Base-by-base conservation (phyloP, 805 yeast genomes). In the Kodamaea nitidulidarum region DNA sequence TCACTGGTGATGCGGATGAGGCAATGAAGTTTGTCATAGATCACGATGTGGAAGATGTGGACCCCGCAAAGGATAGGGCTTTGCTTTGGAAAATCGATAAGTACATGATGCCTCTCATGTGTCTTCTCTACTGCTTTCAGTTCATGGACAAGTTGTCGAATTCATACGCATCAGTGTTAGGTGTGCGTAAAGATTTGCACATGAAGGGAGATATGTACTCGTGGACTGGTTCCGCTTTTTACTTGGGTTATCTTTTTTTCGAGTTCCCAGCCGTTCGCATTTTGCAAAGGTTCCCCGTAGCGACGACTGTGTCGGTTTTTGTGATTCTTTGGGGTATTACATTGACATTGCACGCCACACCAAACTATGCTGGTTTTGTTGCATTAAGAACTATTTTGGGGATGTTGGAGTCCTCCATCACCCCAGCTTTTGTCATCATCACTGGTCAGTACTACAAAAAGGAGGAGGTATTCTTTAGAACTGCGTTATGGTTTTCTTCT, bases 311-410 rank as follows among this genome's bases (percentile, higher is more conserved):
- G 4, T 62, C 76, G 8, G 44, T 57, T 1, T 70, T 72, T 42
- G 71, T 81, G 27, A 50, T 78, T n/a, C 30, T 75, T 0, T 83
- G 90, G 88, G 88, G 88, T 15, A 41, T 51, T 54, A 54, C 78
- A n/a, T 58, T 79, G 26, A 63, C 75, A 25, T 61, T 76, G 15
- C 78, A 74, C 45, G 70, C 83, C 2, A 74, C 71, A 2, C 71
- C 80, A 3, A 54, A 65, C 40, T 65, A 60, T 42, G 63, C 64
- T 12, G 70, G 70, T 2, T 63, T 65, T 21, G 60, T 65, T 54
- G 68, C 56, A 28, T 63, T 61, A 46, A 56, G 64, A 53, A 60
- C 60, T 32, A 55, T 64, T 51, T 59, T 57, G 51, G 75, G 63
- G 7, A 64, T 44, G 67, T 60, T 63, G 15, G 71, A 68, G 49